Evolutionary conservation across 225 moss, liverwort and hornwort genomes (phyloP).

Genomic region (Straminergon stramineum): DNA sequence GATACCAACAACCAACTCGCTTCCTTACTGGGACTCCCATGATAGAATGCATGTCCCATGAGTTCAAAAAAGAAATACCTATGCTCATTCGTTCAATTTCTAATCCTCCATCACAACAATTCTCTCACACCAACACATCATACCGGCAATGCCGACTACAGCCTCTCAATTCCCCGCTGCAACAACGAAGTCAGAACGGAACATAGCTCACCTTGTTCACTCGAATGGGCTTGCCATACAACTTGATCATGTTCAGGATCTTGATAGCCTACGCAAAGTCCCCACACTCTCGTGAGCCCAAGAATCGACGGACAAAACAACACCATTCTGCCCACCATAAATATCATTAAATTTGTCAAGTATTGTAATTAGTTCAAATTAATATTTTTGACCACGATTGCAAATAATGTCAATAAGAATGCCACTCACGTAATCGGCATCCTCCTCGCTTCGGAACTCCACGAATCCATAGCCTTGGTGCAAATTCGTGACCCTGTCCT

Average conservation of each 20-base stretch:
- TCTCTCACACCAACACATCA: neutral
- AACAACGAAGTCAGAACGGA: neutral
- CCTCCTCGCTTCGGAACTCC: slow-evolving; percentile 98
- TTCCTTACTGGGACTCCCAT: neutral
- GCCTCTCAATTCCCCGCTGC: neutral
- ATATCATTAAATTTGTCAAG: no score
- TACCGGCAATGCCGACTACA: neutral
- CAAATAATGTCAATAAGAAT: no score
- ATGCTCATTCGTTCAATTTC: neutral
- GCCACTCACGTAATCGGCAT: slow-evolving; percentile 85
- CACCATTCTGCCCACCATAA: neutral
- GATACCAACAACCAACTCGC: neutral
- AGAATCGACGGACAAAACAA: neutral
- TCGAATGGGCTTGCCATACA: slow-evolving; percentile 94
- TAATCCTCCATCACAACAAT: neutral
- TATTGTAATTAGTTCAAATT: no score
- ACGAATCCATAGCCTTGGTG: slow-evolving; percentile 99
- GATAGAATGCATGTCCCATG: neutral
- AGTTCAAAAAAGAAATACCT: neutral
- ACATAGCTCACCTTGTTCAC: slow-evolving; percentile 76
- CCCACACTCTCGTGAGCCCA: neutral
- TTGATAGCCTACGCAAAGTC: slow-evolving; percentile 25
- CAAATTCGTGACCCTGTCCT: slow-evolving; percentile 97
- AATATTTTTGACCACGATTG: no score
- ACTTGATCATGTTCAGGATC: slow-evolving; percentile 98